Evolutionary conservation across 2,329 filamentous ascomycete species (phyloP).

Genomic region (Grosmannia clavigera): DNA sequence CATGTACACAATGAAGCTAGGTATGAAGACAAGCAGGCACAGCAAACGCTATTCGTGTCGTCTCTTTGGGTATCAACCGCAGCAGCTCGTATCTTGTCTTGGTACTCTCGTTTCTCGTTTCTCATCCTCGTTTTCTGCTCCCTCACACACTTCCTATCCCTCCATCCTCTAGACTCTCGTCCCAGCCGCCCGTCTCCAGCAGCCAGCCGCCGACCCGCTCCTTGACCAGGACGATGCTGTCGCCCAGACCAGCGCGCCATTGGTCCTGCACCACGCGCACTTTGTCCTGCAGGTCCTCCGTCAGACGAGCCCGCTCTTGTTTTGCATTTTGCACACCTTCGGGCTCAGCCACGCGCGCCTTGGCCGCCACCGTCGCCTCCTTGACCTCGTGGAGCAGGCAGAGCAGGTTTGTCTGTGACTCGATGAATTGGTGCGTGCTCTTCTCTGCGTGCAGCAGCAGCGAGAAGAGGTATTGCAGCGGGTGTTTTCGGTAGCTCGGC

Average conservation of each 20-base stretch:
- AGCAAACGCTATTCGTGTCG: background rate
- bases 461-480: conserved; percentile 81
- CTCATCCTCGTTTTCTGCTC: background rate
- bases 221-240: conserved; percentile 60
- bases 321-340: conserved; percentile 10
- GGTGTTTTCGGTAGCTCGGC: conserved; percentile 65
- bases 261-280: conserved; percentile 82
- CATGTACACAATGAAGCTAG: background rate
- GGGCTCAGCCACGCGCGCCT: conserved; percentile 27
- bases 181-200: conserved; percentile 73
- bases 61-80: background rate
- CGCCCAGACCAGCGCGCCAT: conserved; percentile 79
- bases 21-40: background rate
- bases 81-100: background rate
- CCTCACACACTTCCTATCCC: conserved; percentile 34
- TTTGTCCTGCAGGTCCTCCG: conserved; percentile 84
- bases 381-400: conserved; percentile 87
- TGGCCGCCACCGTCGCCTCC: conserved; percentile 60
- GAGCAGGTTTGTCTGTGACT: conserved; percentile 80
- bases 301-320: conserved; percentile 60
- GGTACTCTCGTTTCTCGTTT: too few relatives aligned
- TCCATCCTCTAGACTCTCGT: conserved; percentile 56
- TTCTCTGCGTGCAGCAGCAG: conserved; percentile 80
- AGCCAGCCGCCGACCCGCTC: conserved; percentile 62
- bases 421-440: conserved; percentile 92